These are phyloP conservation scores for Corylus americana DNA, from an alignment of 306 rosid species.

Conservation along the genomic window DNA sequence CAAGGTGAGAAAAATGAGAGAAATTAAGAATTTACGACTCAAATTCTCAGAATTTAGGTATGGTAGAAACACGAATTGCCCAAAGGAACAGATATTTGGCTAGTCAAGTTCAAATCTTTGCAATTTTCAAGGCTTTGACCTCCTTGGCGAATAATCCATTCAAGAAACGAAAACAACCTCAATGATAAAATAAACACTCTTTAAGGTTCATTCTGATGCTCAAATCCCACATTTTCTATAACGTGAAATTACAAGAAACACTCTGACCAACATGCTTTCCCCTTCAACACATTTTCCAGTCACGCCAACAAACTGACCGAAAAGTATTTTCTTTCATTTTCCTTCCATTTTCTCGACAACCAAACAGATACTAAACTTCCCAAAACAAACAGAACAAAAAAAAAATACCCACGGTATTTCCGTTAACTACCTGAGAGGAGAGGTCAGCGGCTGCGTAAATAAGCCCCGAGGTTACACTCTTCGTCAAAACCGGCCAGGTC, in stretches of 20 bases:
- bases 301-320: neutral
- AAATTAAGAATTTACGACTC: neutral
- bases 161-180: neutral
- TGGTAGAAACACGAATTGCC: neutral
- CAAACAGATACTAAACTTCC: conserved; percentile 1
- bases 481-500: conserved; percentile 65
- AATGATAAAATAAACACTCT: neutral
- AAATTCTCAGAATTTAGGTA: conserved; percentile 11
- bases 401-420: neutral
- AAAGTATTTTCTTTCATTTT: neutral
- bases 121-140: neutral
- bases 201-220: neutral
- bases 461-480: conserved; percentile 67
- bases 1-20: neutral
- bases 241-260: too few relatives aligned
- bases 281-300: neutral
- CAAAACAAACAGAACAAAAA: neutral
- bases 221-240: conserved; percentile 11
- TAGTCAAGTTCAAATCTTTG: neutral
- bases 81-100: too few relatives aligned
- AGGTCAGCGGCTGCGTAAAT: conserved; percentile 83
- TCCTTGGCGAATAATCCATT: neutral
- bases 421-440: conserved; percentile 70
- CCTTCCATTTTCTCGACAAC: neutral
- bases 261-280: too few relatives aligned